These are phyloP conservation scores for Rhododendron ovatum DNA, from an alignment of 148 eudicot species.

Conservation along the genomic window DNA sequence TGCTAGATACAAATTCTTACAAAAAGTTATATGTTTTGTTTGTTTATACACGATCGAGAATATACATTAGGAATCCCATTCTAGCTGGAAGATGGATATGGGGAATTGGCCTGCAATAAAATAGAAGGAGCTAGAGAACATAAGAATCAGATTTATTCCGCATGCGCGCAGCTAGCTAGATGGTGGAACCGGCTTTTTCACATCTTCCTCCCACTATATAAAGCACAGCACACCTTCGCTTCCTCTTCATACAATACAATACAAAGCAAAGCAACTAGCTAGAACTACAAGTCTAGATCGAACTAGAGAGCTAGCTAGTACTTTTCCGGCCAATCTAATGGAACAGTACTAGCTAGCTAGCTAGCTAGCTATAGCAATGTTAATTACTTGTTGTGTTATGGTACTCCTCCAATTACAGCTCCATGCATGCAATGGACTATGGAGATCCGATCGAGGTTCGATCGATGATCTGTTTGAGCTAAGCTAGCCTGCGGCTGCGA, in stretches of 20 bases:
- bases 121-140: not conserved
- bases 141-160: not conserved
- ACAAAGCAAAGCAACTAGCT: not conserved
- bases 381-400: too few species aligned
- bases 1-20: too few species aligned
- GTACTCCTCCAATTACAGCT: not conserved
- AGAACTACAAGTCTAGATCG: not conserved
- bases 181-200: not conserved
- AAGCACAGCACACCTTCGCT: not conserved
- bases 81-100: not conserved
- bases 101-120: not conserved
- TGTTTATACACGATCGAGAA: too few species aligned
- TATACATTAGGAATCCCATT: not conserved
- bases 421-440: not conserved
- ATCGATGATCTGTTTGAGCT: not conserved
- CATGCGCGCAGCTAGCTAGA: not conserved
- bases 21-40: not conserved
- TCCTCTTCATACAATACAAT: not conserved
- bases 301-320: not conserved
- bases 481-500: not conserved
- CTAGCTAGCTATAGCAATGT: not conserved
- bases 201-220: not conserved
- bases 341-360: not conserved
- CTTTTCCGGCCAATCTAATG: not conserved
- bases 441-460: not conserved